These are phyloP conservation scores for Aspergillus incahuasiensis DNA, from an alignment of 495 filamentous ascomycete genomes.

Conservation along the genomic window DNA sequence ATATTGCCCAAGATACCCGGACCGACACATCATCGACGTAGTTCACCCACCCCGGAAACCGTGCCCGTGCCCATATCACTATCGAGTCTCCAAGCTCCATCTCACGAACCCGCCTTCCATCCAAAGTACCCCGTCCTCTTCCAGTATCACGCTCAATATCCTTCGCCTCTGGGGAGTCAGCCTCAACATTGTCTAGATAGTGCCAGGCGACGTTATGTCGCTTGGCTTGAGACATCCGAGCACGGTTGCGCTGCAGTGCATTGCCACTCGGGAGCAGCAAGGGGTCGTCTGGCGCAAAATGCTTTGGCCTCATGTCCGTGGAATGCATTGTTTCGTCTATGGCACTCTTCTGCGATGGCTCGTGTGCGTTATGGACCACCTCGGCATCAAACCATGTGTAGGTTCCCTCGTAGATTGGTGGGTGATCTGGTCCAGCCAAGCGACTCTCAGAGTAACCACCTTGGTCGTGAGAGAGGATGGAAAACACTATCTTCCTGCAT, in stretches of 20 bases:
- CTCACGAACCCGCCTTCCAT: slow-evolving; percentile 52
- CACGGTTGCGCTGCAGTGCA: slow-evolving; percentile 52
- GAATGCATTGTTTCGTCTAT: not conserved
- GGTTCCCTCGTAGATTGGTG: slow-evolving; percentile 43
- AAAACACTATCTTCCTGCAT: slow-evolving; percentile 59
- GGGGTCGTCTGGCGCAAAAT: slow-evolving; percentile 29
- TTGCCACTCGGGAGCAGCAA: slow-evolving; percentile 35
- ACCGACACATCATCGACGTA: slow-evolving; percentile 51
- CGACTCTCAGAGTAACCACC: slow-evolving; percentile 28
- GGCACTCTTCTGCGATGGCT: not conserved
- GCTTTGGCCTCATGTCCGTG: slow-evolving; percentile 14
- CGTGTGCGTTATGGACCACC: slow-evolving; percentile 27
- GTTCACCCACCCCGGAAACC: slow-evolving; percentile 62
- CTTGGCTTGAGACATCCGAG: slow-evolving; percentile 26
- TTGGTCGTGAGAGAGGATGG: slow-evolving; percentile 61
- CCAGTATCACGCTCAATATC: slow-evolving; percentile 37
- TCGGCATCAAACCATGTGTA: slow-evolving; percentile 73
- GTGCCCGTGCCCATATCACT: slow-evolving; percentile 58
- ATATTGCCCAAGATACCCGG: slow-evolving; percentile 61
- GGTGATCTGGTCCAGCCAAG: slow-evolving; percentile 19
- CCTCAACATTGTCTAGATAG: slow-evolving; percentile 41
- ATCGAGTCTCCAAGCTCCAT: slow-evolving; percentile 61
- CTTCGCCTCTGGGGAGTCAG: slow-evolving; percentile 42
- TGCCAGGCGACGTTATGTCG: slow-evolving; percentile 55
- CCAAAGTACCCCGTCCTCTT: slow-evolving; percentile 50